Base-by-base conservation (phyloP, 2,329 filamentous ascomycete species). In the Polychaeton citri region DNA sequence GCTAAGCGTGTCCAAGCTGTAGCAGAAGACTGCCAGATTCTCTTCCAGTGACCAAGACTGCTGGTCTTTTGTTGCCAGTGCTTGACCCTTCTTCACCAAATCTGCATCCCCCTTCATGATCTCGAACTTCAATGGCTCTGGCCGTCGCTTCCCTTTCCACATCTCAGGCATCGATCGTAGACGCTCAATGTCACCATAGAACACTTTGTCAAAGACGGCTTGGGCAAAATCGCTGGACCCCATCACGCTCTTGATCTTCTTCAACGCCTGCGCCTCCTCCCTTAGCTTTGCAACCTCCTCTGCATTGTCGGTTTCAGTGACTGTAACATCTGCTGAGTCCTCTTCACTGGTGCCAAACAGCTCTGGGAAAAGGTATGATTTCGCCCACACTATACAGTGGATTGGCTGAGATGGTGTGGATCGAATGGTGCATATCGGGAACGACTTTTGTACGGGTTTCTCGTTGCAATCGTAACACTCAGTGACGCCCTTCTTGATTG, bases 371-470 rank as follows among this genome's bases (percentile, higher is more conserved):
- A 98, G 70, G 57, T 96, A 98, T 57, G 86, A 94, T 63, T 96
- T 98, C 15, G 75, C 88, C 90, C 90, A 98, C 2, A 98, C 88
- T 42, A 98, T 98, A 63, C 90, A 96, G 61, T 98, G 90, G 30
- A 98, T 96, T 1, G 88, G 84, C 51, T 96, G 88, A 45, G 82
- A 93, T 0, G 90, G 90, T 0, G 87, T 98, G 58, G 85, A 95
- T 57, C 90, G 76, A 50, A 98, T 96, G 2, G 90, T 98, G 64
- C 90, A 98, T 30, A 96, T 87, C 2, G 90, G 87, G 53, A 92
- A 96, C 1, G 81, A 81, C 57, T 94, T 96, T 5, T 88, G 88
- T 2, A 81, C 76, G 41, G 88, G 81, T 59, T 98, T 98, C 2
- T 77, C 72, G 10, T 77, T 81, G 64, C 90, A 98, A 55, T 98